A percentile compares a stretch with the other conserved stretches of the same genome.
Conservation (phyloP, 2,329 filamentous ascomycete genomes). For the Monilinia laxa region DNA sequence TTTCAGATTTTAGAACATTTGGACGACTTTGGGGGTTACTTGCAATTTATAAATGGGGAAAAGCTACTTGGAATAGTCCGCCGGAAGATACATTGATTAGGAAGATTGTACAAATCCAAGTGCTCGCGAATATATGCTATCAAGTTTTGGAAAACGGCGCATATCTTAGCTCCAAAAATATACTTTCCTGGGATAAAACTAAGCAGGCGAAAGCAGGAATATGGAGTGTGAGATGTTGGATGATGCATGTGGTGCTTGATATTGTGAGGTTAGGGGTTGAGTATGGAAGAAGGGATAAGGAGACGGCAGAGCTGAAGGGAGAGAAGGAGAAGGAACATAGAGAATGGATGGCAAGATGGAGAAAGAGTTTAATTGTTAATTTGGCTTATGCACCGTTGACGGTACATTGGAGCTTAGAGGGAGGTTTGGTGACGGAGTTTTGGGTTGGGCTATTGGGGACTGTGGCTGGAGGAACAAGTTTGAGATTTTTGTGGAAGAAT, state of each 20-base stretch:
- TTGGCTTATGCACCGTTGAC: constrained; percentile 78
- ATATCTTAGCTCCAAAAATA: constrained; percentile 71
- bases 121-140: constrained; percentile 66
- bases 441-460: constrained; percentile 59
- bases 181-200: constrained; percentile 59
- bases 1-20: constrained; percentile 72
- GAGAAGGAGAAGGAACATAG: constrained; percentile 40
- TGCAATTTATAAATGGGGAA: constrained; percentile 68
- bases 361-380: constrained; percentile 67
- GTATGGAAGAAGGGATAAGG: constrained; percentile 35
- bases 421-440: constrained; percentile 60
- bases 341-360: constrained; percentile 50
- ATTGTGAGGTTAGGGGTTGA: constrained; percentile 58
- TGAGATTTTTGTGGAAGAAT: constrained; percentile 47
- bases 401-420: constrained; percentile 75
- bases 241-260: constrained; percentile 73
- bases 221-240: constrained; percentile 80
- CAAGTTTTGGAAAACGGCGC: constrained; percentile 82
- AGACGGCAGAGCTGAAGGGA: constrained; percentile 37
- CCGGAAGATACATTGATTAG: constrained; percentile 48
- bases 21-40: constrained; percentile 74
- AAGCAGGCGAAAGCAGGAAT: constrained; percentile 61
- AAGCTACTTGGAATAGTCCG: constrained; percentile 44
- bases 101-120: constrained; percentile 64
- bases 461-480: constrained; percentile 47